These are phyloP conservation scores for Ocimum tenuiflorum DNA, from an alignment of 257 asterid species.

Conservation along the genomic window DNA sequence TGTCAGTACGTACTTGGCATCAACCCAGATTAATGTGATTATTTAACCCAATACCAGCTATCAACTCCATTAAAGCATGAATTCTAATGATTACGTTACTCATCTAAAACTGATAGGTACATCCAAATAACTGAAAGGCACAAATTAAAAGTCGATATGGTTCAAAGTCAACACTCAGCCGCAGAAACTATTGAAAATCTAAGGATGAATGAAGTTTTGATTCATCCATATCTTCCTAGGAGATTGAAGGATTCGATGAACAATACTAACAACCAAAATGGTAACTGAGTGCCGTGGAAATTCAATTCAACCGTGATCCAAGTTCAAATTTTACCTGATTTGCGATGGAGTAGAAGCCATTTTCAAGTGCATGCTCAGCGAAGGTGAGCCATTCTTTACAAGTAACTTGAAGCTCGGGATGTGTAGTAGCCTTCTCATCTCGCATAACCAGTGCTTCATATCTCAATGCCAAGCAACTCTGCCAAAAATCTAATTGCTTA, in stretches of 20 bases:
- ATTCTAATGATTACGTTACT: not conserved
- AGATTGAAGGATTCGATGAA: not conserved
- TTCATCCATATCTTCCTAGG: not conserved
- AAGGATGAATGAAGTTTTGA: not conserved
- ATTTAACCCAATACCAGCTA: constrained; percentile 3
- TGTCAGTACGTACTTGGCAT: not conserved
- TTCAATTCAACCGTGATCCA: not conserved
- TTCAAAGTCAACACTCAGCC: not conserved
- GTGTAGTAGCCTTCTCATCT: constrained; percentile 41
- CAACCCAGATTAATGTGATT: not conserved
- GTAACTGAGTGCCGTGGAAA: not conserved
- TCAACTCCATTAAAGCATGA: not conserved
- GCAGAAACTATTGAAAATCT: not conserved
- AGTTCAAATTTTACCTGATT: constrained; percentile 45
- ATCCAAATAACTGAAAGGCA: not conserved
- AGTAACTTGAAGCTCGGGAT: constrained; percentile 54
- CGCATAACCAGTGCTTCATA: constrained; percentile 83
- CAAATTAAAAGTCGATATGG: not conserved
- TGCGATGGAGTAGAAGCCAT: constrained; percentile 58
- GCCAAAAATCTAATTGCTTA: constrained; percentile 18
- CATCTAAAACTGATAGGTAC: constrained; percentile 2
- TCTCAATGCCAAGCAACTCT: constrained; percentile 89
- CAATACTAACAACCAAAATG: not conserved
- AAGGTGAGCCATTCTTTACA: constrained; percentile 63
- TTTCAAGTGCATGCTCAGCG: constrained; percentile 57